Evolutionary conservation across 2,329 filamentous ascomycete species (phyloP).

Genomic region (Alternaria solani): DNA sequence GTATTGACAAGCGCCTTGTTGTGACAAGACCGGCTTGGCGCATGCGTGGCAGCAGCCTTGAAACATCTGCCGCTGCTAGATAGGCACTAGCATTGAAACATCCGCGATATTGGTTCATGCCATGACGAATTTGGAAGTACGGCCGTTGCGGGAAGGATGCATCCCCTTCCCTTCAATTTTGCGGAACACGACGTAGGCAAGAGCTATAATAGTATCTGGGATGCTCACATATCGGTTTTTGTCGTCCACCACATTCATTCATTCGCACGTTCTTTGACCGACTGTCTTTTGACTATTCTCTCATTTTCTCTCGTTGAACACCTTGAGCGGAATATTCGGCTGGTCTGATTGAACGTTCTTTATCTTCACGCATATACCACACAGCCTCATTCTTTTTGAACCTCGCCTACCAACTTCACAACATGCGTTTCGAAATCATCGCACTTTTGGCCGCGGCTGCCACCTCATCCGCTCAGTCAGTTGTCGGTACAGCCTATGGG

Average conservation of each 20-base stretch:
- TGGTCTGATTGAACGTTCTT: conserved; percentile 32
- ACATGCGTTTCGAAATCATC: conserved; percentile 31
- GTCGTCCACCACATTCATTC: conserved; percentile 9
- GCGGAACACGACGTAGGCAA: background rate
- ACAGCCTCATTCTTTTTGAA: background rate
- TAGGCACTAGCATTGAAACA: conserved; percentile 1
- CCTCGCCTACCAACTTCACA: background rate
- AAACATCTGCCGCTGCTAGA: background rate
- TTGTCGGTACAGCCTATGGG: conserved; percentile 35
- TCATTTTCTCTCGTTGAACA: conserved; percentile 24
- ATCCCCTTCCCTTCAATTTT: background rate
- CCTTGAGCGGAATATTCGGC: conserved; percentile 32
- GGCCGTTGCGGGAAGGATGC: conserved; percentile 2
- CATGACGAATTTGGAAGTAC: background rate
- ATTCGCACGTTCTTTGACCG: background rate
- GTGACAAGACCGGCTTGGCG: background rate
- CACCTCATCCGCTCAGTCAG: conserved; percentile 30
- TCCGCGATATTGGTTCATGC: conserved; percentile 1
- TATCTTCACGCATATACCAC: conserved; percentile 12
- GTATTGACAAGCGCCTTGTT: background rate
- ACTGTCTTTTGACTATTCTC: conserved; percentile 6
- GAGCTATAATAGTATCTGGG: background rate
- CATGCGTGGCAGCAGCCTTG: background rate
- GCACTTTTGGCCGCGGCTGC: conserved; percentile 26
- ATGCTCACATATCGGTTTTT: background rate